Base-by-base conservation (phyloP, 805 yeast genomes). In the Kazachstania psychrophila region DNA sequence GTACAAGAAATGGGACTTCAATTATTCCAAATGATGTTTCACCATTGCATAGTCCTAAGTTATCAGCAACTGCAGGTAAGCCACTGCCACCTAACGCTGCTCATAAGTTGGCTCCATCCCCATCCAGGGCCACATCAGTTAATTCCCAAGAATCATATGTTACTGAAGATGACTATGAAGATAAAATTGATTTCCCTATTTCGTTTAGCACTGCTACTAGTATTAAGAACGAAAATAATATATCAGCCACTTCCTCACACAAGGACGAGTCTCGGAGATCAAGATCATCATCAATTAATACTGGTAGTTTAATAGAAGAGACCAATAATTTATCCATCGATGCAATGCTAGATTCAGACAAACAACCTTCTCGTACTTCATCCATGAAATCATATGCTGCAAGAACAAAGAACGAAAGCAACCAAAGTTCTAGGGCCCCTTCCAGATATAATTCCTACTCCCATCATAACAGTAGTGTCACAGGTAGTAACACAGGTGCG, bases 131-230 rank as follows among this genome's bases (percentile, higher is more conserved):
- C 10, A 36, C 38, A n/a, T 44, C 44, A 13, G 23, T 43, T 4
- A 34, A 33, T 26, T 50, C 56, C 5, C 49, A 45, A 22, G 54
- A 48, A 22, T 48, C 52, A 5, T 23, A 33, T 23, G 22, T 42
- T 11, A 45, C 50, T 35, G 57, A 53, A 28, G 53, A 46, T n/a
- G 56, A 49, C 22, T 33, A 36, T n/a, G 42, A 31, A 23, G 39
- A 27, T 27, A 29, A 20, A 23, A 23, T 20, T 5, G 37, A 37
- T 25, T n/a, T n/a, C n/a, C n/a, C n/a, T n/a, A n/a, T n/a, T n/a
- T n/a, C n/a, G n/a, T n/a, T n/a, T n/a, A n/a, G n/a, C n/a, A n/a
- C n/a, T n/a, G n/a, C n/a, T n/a, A n/a, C n/a, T n/a, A n/a, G n/a
- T n/a, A n/a, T n/a, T n/a, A n/a, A n/a, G n/a, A n/a, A n/a, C n/a